These are phyloP conservation scores for Rhazya stricta DNA, from an alignment of 257 asterid genomes.

Conservation along the genomic window DNA sequence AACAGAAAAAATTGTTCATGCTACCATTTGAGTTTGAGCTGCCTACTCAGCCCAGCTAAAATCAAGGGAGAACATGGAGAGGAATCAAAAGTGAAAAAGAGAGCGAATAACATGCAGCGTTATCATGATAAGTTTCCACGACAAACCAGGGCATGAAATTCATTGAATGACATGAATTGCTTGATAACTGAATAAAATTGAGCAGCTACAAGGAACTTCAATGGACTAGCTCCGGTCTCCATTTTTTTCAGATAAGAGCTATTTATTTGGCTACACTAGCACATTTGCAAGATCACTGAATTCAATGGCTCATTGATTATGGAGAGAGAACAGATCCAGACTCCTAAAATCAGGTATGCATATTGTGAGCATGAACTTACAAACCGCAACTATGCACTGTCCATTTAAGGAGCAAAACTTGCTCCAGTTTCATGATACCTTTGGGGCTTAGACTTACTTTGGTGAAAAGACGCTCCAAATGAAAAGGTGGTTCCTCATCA, in stretches of 20 bases:
- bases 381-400: not conserved
- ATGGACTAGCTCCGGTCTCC: not conserved
- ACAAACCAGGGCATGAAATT: not conserved
- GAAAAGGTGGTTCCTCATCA: conserved; percentile 84
- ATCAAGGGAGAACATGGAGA: not conserved
- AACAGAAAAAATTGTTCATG: not conserved
- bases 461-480: conserved; percentile 98
- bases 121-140: not conserved
- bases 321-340: not conserved
- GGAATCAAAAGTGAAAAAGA: not conserved
- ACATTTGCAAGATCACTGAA: too few species aligned
- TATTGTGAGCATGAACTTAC: not conserved
- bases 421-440: not conserved
- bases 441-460: conserved; percentile 45
- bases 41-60: not conserved
- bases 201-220: not conserved
- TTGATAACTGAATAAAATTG: not conserved
- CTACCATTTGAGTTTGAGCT: not conserved
- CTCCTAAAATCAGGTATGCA: not conserved
- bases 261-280: not conserved
- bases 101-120: not conserved
- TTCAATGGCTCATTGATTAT: not conserved
- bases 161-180: not conserved
- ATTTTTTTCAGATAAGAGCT: not conserved
- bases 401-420: not conserved